phyloP scores from a whole-genome alignment of 306 rosid genomes.

The Styphnolobium japonicum region DNA sequence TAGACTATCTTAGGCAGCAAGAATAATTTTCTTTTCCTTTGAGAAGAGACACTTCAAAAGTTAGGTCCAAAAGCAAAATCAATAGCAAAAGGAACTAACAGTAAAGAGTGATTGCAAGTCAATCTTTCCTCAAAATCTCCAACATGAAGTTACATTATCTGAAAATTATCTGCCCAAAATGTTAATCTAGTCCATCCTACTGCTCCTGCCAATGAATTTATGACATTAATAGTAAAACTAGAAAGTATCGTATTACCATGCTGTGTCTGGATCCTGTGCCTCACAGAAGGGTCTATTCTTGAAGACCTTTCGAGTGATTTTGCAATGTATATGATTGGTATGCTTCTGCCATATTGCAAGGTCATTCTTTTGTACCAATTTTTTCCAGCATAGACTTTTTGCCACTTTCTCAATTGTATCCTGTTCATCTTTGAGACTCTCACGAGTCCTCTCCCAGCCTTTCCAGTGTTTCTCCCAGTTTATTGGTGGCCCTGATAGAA shows the following conservation, averaged over 20 bases:
- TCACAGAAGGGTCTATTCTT: slow-evolving; percentile 66
- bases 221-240: not conserved
- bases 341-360: slow-evolving; percentile 96
- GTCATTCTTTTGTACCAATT: slow-evolving; percentile 64
- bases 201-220: not conserved
- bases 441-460: slow-evolving; percentile 79
- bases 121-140: not conserved
- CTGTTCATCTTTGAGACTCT: slow-evolving; percentile 73
- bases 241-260: slow-evolving; percentile 58
- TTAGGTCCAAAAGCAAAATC: not conserved
- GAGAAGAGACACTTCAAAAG: not conserved
- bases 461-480: slow-evolving; percentile 80
- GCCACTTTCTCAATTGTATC: slow-evolving; percentile 69
- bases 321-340: slow-evolving; percentile 78
- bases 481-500: slow-evolving; percentile 96
- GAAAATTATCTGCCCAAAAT: not conserved
- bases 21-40: not conserved
- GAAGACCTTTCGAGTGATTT: slow-evolving; percentile 54
- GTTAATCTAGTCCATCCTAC: not conserved
- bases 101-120: not conserved
- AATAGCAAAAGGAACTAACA: not conserved
- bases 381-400: slow-evolving; percentile 86
- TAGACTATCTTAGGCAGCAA: not conserved
- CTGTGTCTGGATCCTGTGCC: slow-evolving; percentile 70
- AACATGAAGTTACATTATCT: not conserved